Evolutionary conservation across 768 basidiomycete genomes (phyloP).

Genomic region (Tulasnella sp.): DNA sequence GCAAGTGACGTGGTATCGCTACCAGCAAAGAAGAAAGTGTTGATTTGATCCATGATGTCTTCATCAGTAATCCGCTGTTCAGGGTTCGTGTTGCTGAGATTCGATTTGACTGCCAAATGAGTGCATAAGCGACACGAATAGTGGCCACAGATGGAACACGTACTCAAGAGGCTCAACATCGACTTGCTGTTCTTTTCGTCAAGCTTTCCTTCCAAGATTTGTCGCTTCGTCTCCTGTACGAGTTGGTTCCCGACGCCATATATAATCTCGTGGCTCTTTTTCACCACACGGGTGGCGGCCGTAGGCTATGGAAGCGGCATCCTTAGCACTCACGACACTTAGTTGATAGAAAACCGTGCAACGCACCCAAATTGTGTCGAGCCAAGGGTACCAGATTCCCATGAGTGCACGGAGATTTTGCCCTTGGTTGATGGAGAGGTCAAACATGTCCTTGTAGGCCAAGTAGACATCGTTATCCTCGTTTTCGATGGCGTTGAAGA

Average conservation of each 20-base stretch:
- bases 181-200: slow-evolving; percentile 6
- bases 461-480: slow-evolving; percentile 71
- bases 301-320: not conserved
- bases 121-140: not conserved
- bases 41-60: slow-evolving; percentile 80
- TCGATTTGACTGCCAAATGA: slow-evolving; percentile 66
- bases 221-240: slow-evolving; percentile 73
- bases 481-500: slow-evolving; percentile 77
- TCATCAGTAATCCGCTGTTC: slow-evolving; percentile 73
- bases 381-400: slow-evolving; percentile 55
- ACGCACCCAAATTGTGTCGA: slow-evolving; percentile 56
- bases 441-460: slow-evolving; percentile 73
- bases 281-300: not conserved
- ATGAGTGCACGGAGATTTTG: slow-evolving; percentile 43
- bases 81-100: slow-evolving; percentile 56
- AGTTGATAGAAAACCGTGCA: not conserved
- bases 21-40: slow-evolving; percentile 90
- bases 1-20: slow-evolving; percentile 83
- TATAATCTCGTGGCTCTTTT: slow-evolving; percentile 44
- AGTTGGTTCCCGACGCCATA: slow-evolving; percentile 65
- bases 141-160: slow-evolving; percentile 11
- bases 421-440: slow-evolving; percentile 38
- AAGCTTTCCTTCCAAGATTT: slow-evolving; percentile 44
- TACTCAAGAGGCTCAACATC: slow-evolving; percentile 57
- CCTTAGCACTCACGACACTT: not conserved